These are phyloP conservation scores for Lycium ferocissimum DNA, from an alignment of 257 asterid species.

Conservation along the genomic window DNA sequence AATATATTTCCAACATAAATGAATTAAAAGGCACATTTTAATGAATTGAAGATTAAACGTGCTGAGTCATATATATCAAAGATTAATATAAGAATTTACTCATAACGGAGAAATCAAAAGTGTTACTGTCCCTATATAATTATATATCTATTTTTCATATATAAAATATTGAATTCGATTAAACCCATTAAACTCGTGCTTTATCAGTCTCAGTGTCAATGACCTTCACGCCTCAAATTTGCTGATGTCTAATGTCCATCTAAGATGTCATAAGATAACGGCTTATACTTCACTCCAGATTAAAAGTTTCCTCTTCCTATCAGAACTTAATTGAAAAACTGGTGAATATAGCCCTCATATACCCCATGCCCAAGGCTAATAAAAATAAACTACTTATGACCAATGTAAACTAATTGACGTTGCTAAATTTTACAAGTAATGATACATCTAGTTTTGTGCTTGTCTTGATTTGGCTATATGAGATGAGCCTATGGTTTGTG, in stretches of 20 bases:
- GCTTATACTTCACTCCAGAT: not conserved
- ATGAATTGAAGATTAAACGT: too few relatives aligned
- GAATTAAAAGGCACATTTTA: too few relatives aligned
- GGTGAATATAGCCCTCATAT: not conserved
- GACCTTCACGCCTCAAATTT: slow-evolving; percentile 20
- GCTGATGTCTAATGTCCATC: not conserved
- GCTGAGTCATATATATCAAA: too few relatives aligned
- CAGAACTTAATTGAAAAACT: not conserved
- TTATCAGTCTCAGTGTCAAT: not conserved
- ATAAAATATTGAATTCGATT: not conserved
- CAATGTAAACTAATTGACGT: not conserved
- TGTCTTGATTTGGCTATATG: not conserved
- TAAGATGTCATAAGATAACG: slow-evolving; percentile 23
- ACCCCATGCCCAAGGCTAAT: not conserved
- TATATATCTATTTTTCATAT: not conserved
- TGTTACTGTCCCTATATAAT: too few relatives aligned
- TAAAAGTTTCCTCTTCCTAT: not conserved
- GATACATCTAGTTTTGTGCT: not conserved
- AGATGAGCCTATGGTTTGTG: not conserved
- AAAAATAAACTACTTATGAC: not conserved
- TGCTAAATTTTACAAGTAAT: not conserved
- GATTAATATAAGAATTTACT: too few relatives aligned
- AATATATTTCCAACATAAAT: too few relatives aligned
- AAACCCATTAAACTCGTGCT: not conserved
- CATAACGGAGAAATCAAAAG: too few relatives aligned